Conservation (phyloP, 2,329 filamentous ascomycete species). For the Orbilia blumenaviensis region DNA sequence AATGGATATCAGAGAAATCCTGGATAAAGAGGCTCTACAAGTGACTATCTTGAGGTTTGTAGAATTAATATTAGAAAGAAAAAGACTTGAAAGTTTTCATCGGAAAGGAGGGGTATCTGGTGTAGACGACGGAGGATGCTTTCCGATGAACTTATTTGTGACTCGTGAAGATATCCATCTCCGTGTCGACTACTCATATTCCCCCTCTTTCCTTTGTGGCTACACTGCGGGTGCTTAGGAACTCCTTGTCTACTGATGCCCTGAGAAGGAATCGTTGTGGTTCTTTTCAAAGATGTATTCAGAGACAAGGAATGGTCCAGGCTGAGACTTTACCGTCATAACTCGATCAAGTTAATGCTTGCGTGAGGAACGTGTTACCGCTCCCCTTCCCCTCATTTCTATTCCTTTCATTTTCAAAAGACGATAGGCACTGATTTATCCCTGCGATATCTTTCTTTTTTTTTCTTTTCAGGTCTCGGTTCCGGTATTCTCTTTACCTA, state of each 20-base stretch:
- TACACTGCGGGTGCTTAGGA: conserved; percentile 58
- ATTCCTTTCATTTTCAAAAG: conserved; percentile 54
- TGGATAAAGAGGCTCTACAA: neutral
- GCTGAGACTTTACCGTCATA: conserved; percentile 95
- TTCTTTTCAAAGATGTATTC: neutral
- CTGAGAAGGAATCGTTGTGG: neutral
- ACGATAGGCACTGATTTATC: conserved; percentile 53
- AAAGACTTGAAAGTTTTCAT: conserved; percentile 49
- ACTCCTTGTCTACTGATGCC: conserved; percentile 4
- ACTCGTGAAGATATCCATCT: neutral
- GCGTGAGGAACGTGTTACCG: conserved; percentile 97
- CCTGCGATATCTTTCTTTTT: conserved; percentile 51
- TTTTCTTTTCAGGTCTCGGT: conserved; percentile 72
- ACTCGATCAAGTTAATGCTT: conserved; percentile 99
- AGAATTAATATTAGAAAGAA: conserved; percentile 13
- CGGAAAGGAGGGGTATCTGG: too few relatives aligned
- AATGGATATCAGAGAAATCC: neutral
- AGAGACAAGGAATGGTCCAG: conserved; percentile 63
- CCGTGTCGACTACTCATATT: too few relatives aligned
- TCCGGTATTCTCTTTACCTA: conserved; percentile 86
- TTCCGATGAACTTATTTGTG: neutral
- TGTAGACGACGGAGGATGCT: neutral
- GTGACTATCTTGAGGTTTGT: conserved; percentile 51
- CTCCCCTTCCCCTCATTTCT: conserved; percentile 67
- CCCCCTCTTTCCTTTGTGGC: conserved; percentile 55